Base-by-base conservation (phyloP, 169 alveolate genomes). In the Plasmodium billcollinsi region DNA sequence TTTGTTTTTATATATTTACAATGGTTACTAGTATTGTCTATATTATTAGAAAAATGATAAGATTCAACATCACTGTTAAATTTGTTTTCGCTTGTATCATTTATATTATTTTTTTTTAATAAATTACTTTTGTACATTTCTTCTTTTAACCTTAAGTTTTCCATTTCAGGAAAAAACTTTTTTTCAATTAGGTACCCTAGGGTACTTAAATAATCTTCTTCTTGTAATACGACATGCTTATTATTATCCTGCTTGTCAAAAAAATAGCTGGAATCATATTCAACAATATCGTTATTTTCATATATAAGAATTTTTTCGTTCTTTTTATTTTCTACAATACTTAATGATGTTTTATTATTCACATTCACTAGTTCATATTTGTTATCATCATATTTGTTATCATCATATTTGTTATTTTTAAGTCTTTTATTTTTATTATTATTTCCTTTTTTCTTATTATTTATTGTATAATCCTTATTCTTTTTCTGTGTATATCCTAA, bases 171-270 rank as follows among this genome's bases (percentile, higher is more conserved):
- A 47, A 76, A 94, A 62, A 88, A 94, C 56, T 88, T 94, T 24
- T 94, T 93, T 80, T 94, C 96, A 15, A 94, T 94, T 59, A 94
- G 89, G 52, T 71, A 62, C 62, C 92, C 96, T 61, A 94, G 49
- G n/a, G 93, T 88, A 24, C 88, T 88, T 49, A 94, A 88, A 62
- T 94, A 94, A 83, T 94, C 96, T 63, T 94, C 96, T 75, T 94
- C 96, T 18, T 43, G 52, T 67, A 94, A 54, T 11, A 78, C 90
- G 2, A 78, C 69, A 56, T 63, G 62, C n/a, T 78, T 66, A 12
- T 74, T 6, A 8, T 76, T 76, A 14, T 21, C 15, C 3, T 29
- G 49, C 59, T 66, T 33, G 0, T 39, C 47, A 39, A 39, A 39
- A 61, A 78, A 67, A 20, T 67, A 3, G 14, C 15, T 66, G 6